Percentiles rank a stretch among this genome's conserved stretches.
Conservation (phyloP, 2,329 filamentous ascomycete genomes). For the Penicillium sp. region DNA sequence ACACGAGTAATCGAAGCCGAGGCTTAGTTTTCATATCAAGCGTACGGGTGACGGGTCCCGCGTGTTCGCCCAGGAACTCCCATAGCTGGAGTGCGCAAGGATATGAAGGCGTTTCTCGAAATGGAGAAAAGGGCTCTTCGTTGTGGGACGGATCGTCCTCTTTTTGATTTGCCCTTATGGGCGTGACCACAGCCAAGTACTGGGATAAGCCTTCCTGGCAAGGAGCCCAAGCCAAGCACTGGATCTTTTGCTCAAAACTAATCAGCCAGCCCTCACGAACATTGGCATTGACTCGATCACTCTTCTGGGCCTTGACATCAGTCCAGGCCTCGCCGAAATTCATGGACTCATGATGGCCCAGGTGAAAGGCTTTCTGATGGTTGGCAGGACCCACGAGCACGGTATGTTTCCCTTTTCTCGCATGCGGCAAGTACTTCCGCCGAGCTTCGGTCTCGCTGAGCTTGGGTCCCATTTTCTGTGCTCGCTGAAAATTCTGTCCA, state of each 20-base stretch:
- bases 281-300: conserved; percentile 9
- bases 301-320: conserved; percentile 11
- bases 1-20: conserved; percentile 46
- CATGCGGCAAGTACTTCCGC: conserved; percentile 38
- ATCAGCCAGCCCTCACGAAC: conserved; percentile 49
- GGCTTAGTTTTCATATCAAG: conserved; percentile 44
- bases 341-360: conserved; percentile 40
- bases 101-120: conserved; percentile 45
- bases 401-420: conserved; percentile 30
- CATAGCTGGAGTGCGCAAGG: conserved; percentile 54
- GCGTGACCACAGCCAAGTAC: conserved; percentile 49
- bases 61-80: conserved; percentile 44
- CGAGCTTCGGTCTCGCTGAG: conserved; percentile 35
- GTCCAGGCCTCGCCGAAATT: conserved; percentile 44
- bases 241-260: conserved; percentile 50
- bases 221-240: conserved; percentile 46
- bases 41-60: conserved; percentile 26
- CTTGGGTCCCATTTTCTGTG: conserved; percentile 32
- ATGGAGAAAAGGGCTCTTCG: conserved; percentile 42
- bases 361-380: conserved; percentile 38
- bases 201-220: conserved; percentile 44
- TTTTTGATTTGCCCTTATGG: conserved; percentile 36
- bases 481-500: conserved; percentile 36
- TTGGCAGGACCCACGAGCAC: conserved; percentile 49
- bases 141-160: conserved; percentile 21